Percentiles rank a stretch among this genome's conserved stretches.
These are phyloP conservation scores for Fraxinus xanthoxyloides DNA, from an alignment of 305 asterid genomes.

Conservation along the genomic window DNA sequence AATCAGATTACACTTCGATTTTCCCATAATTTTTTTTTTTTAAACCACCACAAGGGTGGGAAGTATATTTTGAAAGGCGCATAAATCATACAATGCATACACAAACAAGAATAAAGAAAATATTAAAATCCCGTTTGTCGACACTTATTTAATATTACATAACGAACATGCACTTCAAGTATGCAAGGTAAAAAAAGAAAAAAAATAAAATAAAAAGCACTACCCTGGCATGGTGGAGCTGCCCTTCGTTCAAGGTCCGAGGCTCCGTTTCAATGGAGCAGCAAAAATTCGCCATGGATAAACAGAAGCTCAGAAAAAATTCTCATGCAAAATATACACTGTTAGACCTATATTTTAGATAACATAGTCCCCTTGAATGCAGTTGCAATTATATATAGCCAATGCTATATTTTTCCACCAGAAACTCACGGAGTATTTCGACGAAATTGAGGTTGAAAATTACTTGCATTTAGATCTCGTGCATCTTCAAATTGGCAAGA, in stretches of 20 bases:
- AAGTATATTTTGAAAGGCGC: neutral
- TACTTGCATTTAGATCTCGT: slow-evolving; percentile 15
- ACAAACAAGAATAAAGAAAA: neutral
- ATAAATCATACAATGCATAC: neutral
- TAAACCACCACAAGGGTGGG: neutral
- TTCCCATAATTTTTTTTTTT: neutral
- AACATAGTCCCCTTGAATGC: neutral
- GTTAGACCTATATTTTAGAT: neutral
- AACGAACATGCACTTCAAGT: neutral
- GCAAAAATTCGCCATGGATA: slow-evolving; percentile 58
- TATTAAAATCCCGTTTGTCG: neutral
- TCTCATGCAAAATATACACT: neutral
- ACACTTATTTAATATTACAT: neutral
- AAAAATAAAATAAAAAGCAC: neutral
- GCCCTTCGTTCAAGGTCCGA: slow-evolving; percentile 62
- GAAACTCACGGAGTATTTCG: slow-evolving; percentile 30
- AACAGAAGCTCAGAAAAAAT: neutral
- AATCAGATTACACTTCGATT: neutral
- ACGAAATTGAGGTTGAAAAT: slow-evolving; percentile 14
- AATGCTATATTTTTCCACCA: neutral
- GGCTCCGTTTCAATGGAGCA: slow-evolving; percentile 81
- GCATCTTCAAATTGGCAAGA: slow-evolving; percentile 2
- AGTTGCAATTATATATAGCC: neutral
- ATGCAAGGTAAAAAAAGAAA: neutral
- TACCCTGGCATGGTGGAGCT: slow-evolving; percentile 56